Evolutionary conservation across 306 rosid species (phyloP).

Genomic region (Hippophae gyantsensis): DNA sequence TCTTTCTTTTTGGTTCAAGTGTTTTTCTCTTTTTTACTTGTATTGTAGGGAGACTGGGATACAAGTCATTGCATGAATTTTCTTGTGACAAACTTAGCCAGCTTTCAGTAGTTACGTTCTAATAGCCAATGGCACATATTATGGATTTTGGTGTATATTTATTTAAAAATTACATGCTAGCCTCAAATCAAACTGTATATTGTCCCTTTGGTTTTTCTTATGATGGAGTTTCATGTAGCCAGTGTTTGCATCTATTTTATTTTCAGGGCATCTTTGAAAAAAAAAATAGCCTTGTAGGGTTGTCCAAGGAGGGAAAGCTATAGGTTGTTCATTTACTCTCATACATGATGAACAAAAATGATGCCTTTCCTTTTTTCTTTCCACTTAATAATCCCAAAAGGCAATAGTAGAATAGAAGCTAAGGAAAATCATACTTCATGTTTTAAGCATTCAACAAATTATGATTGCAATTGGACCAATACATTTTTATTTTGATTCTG

Average conservation of each 20-base stretch:
- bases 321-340: neutral
- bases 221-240: no score
- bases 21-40: neutral
- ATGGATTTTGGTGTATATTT: no score
- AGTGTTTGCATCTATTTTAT: no score
- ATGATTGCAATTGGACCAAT: neutral
- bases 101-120: neutral
- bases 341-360: neutral
- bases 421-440: neutral
- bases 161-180: no score
- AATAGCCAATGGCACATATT: no score
- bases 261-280: no score
- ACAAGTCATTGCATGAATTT: neutral
- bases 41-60: neutral
- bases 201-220: no score
- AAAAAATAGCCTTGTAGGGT: neutral
- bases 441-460: neutral
- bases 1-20: neutral
- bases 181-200: no score
- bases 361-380: neutral
- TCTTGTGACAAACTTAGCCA: neutral
- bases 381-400: neutral
- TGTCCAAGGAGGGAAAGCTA: neutral
- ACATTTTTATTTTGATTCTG: neutral
- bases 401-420: neutral